These are phyloP conservation scores for Paramecium caudatum DNA, from an alignment of 73 alveolate species.

Conservation along the genomic window DNA sequence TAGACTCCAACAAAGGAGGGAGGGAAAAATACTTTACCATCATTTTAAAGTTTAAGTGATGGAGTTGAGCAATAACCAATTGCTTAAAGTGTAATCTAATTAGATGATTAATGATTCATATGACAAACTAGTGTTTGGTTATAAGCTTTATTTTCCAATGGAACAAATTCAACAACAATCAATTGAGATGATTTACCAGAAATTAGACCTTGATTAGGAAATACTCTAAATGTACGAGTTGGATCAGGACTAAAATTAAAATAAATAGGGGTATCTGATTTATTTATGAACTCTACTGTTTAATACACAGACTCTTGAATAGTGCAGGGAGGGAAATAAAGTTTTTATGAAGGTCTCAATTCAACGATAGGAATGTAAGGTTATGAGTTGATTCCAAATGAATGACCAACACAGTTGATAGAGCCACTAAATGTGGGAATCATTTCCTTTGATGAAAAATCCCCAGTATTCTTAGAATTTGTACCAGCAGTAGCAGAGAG, in stretches of 20 bases:
- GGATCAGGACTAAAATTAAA: constrained; percentile 94
- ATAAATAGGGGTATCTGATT: constrained; percentile 97
- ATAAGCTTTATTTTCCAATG: constrained; percentile 91
- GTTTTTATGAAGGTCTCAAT: constrained; percentile 91
- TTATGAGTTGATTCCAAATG: constrained; percentile 96
- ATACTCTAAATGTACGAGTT: constrained; percentile 93
- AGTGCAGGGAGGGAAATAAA: constrained; percentile 97
- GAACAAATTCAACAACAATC: constrained; percentile 95
- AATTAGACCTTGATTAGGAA: constrained; percentile 93
- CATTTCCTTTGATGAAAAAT: constrained; percentile 65
- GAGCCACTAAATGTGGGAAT: constrained; percentile 86
- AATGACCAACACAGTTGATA: constrained; percentile 95
- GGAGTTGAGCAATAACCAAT: constrained; percentile 97
- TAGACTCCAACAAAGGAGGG: constrained; percentile 97
- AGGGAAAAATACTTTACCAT: constrained; percentile 96
- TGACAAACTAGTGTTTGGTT: constrained; percentile 91
- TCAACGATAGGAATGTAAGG: constrained; percentile 98
- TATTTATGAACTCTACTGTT: constrained; percentile 93
- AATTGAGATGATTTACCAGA: constrained; percentile 93
- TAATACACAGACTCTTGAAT: constrained; percentile 95
- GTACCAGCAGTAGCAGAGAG: constrained; percentile 19
- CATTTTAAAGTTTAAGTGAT: constrained; percentile 87
- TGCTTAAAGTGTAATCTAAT: constrained; percentile 86
- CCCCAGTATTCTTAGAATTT: constrained; percentile 29
- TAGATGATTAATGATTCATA: constrained; percentile 93